phyloP scores from a whole-genome alignment of 164 flowering plant genomes.

The Vitis vinifera region ASM3070453v1 NC_081818.1:12841501-12842000 shows the following conservation, averaged over 20 bases:
- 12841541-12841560: constrained; percentile 54
- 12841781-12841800: no score
- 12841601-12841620: constrained; percentile 81
- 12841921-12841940: constrained; percentile 88
- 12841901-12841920: constrained; percentile 89
- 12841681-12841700: constrained; percentile 68
- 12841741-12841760: no score
- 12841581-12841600: constrained; percentile 69
- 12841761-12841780: no score
- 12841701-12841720: no score
- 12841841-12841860: not conserved
- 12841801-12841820: no score
- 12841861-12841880: constrained; percentile 39
- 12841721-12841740: no score
- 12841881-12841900: constrained; percentile 56
- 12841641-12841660: constrained; percentile 75
- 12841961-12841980: not conserved
- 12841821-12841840: no score
- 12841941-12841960: constrained; percentile 92
- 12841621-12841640: constrained; percentile 68
- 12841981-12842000: not conserved
- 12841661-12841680: constrained; percentile 83
- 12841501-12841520: constrained; percentile 8
- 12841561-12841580: constrained; percentile 84
- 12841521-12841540: constrained; percentile 26